Evolutionary conservation across 2,329 filamentous ascomycete genomes (phyloP).

Genomic region (Xenosphaeropsis pyriputrescens): DNA sequence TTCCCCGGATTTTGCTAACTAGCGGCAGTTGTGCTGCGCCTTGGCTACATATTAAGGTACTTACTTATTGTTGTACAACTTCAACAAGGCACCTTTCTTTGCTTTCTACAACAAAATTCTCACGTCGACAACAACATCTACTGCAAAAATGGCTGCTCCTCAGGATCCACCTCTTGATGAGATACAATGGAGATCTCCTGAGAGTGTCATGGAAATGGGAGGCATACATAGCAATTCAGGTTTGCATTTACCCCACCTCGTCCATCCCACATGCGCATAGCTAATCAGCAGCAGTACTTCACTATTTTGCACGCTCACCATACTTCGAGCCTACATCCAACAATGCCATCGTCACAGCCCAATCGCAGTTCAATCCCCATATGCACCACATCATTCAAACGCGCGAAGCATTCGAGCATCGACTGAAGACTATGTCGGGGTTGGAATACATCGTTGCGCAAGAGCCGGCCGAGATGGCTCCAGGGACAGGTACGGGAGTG

Average conservation of each 20-base stretch:
- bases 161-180: conserved; percentile 45
- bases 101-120: no score
- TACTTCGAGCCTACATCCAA: conserved; percentile 57
- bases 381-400: conserved; percentile 43
- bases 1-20: conserved; percentile 1
- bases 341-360: conserved; percentile 46
- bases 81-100: no score
- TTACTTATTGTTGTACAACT: no score
- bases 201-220: conserved; percentile 28
- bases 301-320: conserved; percentile 53
- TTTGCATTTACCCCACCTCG: conserved; percentile 2
- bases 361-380: conserved; percentile 44
- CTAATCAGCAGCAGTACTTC: conserved; percentile 27
- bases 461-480: conserved; percentile 46
- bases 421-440: conserved; percentile 48
- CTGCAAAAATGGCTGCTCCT: conserved; percentile 24
- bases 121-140: no score
- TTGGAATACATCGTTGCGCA: conserved; percentile 53
- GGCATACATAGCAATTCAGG: conserved; percentile 43
- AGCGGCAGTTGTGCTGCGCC: not conserved
- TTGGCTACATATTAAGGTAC: no score
- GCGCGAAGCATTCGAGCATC: conserved; percentile 47
- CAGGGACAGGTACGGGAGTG: conserved; percentile 45
- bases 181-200: conserved; percentile 48
- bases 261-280: not conserved